These are phyloP conservation scores for Penicillium argentinense DNA, from an alignment of 495 filamentous ascomycete genomes.

Conservation along the genomic window DNA sequence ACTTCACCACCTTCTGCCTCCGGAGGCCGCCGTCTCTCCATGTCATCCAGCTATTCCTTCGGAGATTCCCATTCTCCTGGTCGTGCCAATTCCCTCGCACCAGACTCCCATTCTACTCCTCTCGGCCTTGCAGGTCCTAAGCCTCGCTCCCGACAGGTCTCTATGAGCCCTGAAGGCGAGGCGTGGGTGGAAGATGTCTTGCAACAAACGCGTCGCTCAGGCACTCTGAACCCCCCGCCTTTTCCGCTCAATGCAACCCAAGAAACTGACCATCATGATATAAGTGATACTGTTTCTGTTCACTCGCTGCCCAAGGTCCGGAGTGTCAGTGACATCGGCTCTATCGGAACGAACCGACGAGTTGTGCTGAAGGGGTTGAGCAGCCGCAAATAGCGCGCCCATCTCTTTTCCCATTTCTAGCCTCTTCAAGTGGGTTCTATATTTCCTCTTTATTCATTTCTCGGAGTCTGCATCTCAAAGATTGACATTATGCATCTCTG, in stretches of 20 bases:
- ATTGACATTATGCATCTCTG: not conserved
- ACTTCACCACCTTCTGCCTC: conserved; percentile 33
- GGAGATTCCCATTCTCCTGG: conserved; percentile 27
- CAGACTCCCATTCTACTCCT: conserved; percentile 32
- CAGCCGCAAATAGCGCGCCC: conserved; percentile 19
- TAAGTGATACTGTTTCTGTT: conserved; percentile 1
- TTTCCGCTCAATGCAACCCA: conserved; percentile 11
- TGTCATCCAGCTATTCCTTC: conserved; percentile 39
- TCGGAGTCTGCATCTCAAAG: not conserved
- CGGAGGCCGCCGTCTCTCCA: conserved; percentile 34
- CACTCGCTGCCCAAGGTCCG: conserved; percentile 33
- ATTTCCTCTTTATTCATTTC: not conserved
- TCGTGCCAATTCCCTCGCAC: conserved; percentile 9
- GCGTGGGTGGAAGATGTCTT: conserved; percentile 52
- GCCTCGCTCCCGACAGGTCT: conserved; percentile 41
- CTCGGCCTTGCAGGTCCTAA: conserved; percentile 51
- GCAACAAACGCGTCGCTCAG: conserved; percentile 42
- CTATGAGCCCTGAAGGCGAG: conserved; percentile 52
- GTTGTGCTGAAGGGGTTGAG: conserved; percentile 39
- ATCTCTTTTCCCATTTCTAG: not conserved
- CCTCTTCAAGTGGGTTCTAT: not conserved
- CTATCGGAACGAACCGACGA: conserved; percentile 36
- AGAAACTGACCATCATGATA: conserved; percentile 4
- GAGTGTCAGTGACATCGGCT: conserved; percentile 44
- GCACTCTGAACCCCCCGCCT: conserved; percentile 29